These are phyloP conservation scores for Aspergillus avenaceus DNA, from an alignment of 495 filamentous ascomycete species.

Conservation along the genomic window DNA sequence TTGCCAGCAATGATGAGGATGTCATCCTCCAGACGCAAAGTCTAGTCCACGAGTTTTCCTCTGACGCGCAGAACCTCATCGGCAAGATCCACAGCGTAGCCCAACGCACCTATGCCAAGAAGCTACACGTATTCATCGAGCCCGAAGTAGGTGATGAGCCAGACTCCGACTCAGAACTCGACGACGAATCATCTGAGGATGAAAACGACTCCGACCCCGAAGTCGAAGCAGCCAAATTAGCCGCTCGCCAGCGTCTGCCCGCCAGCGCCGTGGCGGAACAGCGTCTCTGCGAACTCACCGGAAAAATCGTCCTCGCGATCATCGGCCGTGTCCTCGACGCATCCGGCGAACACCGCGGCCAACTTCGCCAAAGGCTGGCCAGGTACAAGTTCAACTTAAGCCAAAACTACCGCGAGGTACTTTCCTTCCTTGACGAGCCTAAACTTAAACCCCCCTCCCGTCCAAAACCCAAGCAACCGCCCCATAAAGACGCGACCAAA, in stretches of 20 bases:
- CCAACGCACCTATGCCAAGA: constrained; percentile 73
- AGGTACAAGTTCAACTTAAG: constrained; percentile 67
- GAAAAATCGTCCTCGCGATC: constrained; percentile 75
- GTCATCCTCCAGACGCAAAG: constrained; percentile 47
- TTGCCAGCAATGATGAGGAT: constrained; percentile 44
- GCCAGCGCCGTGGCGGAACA: constrained; percentile 71
- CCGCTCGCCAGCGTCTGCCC: constrained; percentile 50
- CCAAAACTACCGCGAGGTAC: constrained; percentile 69
- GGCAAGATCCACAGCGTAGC: constrained; percentile 67
- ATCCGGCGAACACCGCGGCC: constrained; percentile 51
- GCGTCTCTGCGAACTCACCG: constrained; percentile 76
- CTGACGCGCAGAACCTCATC: constrained; percentile 56
- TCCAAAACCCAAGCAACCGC: constrained; percentile 47
- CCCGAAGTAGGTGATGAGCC: constrained; percentile 66
- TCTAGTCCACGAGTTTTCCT: constrained; percentile 60
- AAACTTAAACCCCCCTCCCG: constrained; percentile 38
- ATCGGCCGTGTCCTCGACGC: constrained; percentile 68
- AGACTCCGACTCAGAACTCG: constrained; percentile 36
- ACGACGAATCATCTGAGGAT: constrained; percentile 51
- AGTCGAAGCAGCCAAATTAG: constrained; percentile 44
- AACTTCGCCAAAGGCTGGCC: constrained; percentile 58
- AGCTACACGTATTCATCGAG: constrained; percentile 60
- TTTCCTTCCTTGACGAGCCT: constrained; percentile 66
- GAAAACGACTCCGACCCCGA: constrained; percentile 56
- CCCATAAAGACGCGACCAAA: constrained; percentile 31